These are phyloP conservation scores for Madurella fahalii DNA, from an alignment of 2,329 filamentous ascomycete genomes.

Conservation along the genomic window DNA sequence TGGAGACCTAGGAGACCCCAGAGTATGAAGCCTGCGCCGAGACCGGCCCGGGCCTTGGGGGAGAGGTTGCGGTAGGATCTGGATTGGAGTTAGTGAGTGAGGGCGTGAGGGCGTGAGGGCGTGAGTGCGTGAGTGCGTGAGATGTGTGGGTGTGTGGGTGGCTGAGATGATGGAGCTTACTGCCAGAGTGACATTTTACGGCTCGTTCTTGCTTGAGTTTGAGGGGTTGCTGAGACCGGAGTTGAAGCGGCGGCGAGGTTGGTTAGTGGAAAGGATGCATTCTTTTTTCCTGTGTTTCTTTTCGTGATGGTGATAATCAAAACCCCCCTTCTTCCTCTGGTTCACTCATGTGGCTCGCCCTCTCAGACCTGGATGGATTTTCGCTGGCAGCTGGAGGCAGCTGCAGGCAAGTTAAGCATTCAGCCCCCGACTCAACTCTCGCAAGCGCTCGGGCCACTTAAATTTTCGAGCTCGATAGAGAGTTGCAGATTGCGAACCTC, in stretches of 20 bases:
- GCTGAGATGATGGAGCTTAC: conserved; percentile 14
- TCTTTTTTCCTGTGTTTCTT: background rate
- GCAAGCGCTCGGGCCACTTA: conserved; percentile 25
- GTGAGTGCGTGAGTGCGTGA: background rate
- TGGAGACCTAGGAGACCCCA: conserved; percentile 75
- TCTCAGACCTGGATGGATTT: too few species aligned
- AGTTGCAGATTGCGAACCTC: conserved; percentile 3
- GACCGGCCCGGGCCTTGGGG: conserved; percentile 63
- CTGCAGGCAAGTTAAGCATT: conserved; percentile 8
- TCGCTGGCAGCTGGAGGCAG: background rate
- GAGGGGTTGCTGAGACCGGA: too few species aligned
- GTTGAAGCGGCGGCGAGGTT: too few species aligned
- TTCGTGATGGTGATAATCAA: background rate
- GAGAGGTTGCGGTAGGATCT: conserved; percentile 70
- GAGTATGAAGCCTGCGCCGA: conserved; percentile 70
- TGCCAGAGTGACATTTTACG: conserved; percentile 29
- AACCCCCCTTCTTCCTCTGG: background rate
- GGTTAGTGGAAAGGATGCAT: background rate
- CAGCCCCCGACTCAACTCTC: background rate
- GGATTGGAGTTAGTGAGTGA: background rate
- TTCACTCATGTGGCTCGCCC: too few species aligned
- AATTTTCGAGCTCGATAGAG: conserved; percentile 24
- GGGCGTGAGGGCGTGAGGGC: background rate
- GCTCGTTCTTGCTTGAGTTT: background rate
- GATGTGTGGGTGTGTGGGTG: background rate